A percentile compares a stretch with the other conserved stretches of the same genome.
phyloP scores from a whole-genome alignment of 768 basidiomycete species.

The Dioszegia hungarica region DNA sequence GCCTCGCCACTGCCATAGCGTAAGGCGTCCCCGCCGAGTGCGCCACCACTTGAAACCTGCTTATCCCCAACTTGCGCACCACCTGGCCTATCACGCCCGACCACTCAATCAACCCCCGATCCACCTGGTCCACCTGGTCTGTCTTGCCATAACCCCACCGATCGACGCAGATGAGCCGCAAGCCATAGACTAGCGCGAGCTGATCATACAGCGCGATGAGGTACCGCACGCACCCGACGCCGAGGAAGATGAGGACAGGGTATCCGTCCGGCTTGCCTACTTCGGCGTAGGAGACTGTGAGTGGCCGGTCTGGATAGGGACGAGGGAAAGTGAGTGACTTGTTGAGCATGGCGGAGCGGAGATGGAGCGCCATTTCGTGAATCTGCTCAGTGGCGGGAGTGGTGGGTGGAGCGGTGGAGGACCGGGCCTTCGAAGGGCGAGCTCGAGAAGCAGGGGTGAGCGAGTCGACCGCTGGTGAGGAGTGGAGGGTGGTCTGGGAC shows the following conservation, averaged over 20 bases:
- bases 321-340: slow-evolving; percentile 73
- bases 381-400: slow-evolving; percentile 47
- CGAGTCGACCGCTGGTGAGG: no score
- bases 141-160: slow-evolving; percentile 92
- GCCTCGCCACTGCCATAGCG: slow-evolving; percentile 79
- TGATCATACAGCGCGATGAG: slow-evolving; percentile 94
- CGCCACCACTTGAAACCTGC: slow-evolving; percentile 81
- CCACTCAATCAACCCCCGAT: slow-evolving; percentile 83
- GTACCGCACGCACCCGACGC: slow-evolving; percentile 88
- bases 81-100: slow-evolving; percentile 84
- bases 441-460: neutral
- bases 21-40: slow-evolving; percentile 96
- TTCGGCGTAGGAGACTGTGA: slow-evolving; percentile 85
- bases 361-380: slow-evolving; percentile 75
- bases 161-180: slow-evolving; percentile 90
- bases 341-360: slow-evolving; percentile 80
- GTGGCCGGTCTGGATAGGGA: slow-evolving; percentile 70
- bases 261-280: slow-evolving; percentile 77
- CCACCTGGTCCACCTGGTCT: slow-evolving; percentile 58
- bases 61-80: slow-evolving; percentile 70
- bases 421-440: slow-evolving; percentile 2
- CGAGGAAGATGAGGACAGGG: slow-evolving; percentile 87
- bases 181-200: slow-evolving; percentile 78
- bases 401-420: slow-evolving; percentile 30
- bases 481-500: neutral